Conservation (phyloP, 768 basidiomycete genomes). For the Infundibulicybe gibba region DNA sequence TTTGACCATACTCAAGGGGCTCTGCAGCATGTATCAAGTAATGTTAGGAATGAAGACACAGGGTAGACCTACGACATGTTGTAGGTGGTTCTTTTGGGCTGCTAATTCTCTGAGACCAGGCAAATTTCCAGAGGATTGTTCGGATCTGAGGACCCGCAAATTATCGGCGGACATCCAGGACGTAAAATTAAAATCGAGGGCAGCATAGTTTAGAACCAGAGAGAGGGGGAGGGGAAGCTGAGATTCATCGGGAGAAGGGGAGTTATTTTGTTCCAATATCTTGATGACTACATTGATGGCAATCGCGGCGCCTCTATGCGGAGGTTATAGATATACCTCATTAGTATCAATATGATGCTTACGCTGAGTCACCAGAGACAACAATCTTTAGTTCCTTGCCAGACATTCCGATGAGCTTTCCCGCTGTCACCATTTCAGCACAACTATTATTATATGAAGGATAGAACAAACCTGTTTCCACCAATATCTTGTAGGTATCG, state of each 20-base stretch:
- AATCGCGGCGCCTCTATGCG: slow-evolving; percentile 78
- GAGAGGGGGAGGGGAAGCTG: slow-evolving; percentile 72
- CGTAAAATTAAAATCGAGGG: slow-evolving; percentile 96
- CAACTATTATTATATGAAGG: background rate
- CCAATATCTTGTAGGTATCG: slow-evolving; percentile 80
- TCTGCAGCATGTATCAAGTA: slow-evolving; percentile 28
- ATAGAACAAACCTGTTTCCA: slow-evolving; percentile 54
- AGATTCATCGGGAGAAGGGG: slow-evolving; percentile 25
- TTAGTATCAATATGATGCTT: slow-evolving; percentile 28
- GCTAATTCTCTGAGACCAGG: slow-evolving; percentile 67
- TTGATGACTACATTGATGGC: slow-evolving; percentile 82
- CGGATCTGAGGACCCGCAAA: slow-evolving; percentile 78
- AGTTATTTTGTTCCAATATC: slow-evolving; percentile 65
- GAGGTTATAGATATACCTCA: slow-evolving; percentile 9
- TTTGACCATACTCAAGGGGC: slow-evolving; percentile 88
- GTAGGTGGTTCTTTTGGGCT: slow-evolving; percentile 83
- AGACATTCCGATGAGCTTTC: slow-evolving; percentile 82
- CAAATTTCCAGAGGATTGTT: slow-evolving; percentile 83
- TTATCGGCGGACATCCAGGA: slow-evolving; percentile 93
- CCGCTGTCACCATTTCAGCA: slow-evolving; percentile 34
- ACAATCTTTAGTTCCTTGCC: slow-evolving; percentile 77
- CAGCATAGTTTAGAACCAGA: slow-evolving; percentile 86
- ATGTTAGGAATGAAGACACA: background rate
- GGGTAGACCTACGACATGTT: slow-evolving; percentile 55
- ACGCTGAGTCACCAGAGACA: slow-evolving; percentile 96